Evolutionary conservation across 306 rosid genomes (phyloP).

Genomic region (Astragalus glycyphyllos): DNA sequence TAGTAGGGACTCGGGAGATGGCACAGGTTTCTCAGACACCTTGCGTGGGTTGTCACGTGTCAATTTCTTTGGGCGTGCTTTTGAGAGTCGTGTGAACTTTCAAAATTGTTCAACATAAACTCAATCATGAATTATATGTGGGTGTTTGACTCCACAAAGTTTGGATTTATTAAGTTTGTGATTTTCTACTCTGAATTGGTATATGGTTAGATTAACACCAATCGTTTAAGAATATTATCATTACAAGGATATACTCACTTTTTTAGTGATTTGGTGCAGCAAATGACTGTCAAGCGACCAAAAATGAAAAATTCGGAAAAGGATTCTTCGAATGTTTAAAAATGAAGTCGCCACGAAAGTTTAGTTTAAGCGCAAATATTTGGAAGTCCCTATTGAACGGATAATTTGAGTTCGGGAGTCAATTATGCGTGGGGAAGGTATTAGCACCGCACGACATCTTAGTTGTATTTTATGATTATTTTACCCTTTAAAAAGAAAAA

Average conservation of each 20-base stretch:
- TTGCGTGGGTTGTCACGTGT: not conserved
- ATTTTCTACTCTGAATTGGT: not conserved
- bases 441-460: too few relatives aligned
- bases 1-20: constrained; percentile 7
- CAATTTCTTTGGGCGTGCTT: constrained; percentile 18
- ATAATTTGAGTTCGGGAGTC: too few relatives aligned
- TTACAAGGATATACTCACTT: not conserved
- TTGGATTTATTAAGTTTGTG: constrained; percentile 22
- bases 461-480: too few relatives aligned
- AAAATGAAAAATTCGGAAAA: too few relatives aligned
- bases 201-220: not conserved
- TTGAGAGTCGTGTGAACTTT: not conserved
- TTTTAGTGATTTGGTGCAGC: constrained; percentile 16
- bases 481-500: too few relatives aligned
- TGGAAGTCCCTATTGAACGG: too few relatives aligned
- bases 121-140: not conserved
- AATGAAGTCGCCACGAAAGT: too few relatives aligned
- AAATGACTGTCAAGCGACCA: too few relatives aligned
- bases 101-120: constrained; percentile 13
- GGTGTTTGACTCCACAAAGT: not conserved
- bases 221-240: not conserved
- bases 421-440: too few relatives aligned
- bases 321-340: too few relatives aligned
- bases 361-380: too few relatives aligned
- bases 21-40: constrained; percentile 13